Evolutionary conservation across 2,329 filamentous ascomycete species (phyloP).

Genomic region (Basipetospora chlamydospora): DNA sequence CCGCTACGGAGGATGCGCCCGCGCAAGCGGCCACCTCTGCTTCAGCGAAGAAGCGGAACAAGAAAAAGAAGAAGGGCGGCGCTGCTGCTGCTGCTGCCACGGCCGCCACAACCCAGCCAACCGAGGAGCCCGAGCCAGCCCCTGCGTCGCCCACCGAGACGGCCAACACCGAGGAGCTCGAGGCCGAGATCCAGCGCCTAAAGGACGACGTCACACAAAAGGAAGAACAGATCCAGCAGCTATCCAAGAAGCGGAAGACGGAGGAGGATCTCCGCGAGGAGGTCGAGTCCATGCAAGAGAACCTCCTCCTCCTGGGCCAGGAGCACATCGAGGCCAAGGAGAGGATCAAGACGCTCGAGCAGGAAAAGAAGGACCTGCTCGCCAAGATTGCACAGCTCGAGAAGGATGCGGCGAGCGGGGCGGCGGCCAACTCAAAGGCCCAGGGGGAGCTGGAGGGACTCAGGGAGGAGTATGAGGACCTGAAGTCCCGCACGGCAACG

Average conservation of each 20-base stretch:
- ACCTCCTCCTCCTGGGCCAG: slow-evolving; percentile 63
- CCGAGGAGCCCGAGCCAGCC: slow-evolving; percentile 10
- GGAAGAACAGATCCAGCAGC: slow-evolving; percentile 55
- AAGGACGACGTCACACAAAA: slow-evolving; percentile 46
- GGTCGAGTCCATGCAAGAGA: slow-evolving; percentile 69
- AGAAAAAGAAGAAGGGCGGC: slow-evolving; percentile 74
- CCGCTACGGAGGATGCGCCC: slow-evolving; percentile 13
- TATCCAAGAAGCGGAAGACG: slow-evolving; percentile 56
- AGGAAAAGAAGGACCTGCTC: slow-evolving; percentile 58
- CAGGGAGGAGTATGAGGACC: slow-evolving; percentile 44
- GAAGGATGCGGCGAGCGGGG: slow-evolving; percentile 18
- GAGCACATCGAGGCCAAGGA: slow-evolving; percentile 77
- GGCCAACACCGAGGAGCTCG: slow-evolving; percentile 22
- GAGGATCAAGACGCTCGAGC: slow-evolving; percentile 53
- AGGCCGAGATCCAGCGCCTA: slow-evolving; percentile 33
- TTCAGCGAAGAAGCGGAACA: slow-evolving; percentile 56
- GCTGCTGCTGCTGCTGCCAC: slow-evolving; percentile 27
- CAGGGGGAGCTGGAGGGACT: slow-evolving; percentile 44
- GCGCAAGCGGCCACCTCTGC: slow-evolving; percentile 12
- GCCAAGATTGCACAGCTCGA: slow-evolving; percentile 41
- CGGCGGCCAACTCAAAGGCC: slow-evolving; percentile 37
- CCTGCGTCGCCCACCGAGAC: slow-evolving; percentile 4
- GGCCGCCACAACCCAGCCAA: slow-evolving; percentile 12
- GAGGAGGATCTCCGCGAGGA: slow-evolving; percentile 74
- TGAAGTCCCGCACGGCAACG: slow-evolving; percentile 53